Evolutionary conservation across 768 basidiomycete species (phyloP).

Genomic region (Suillus subalutaceus): DNA sequence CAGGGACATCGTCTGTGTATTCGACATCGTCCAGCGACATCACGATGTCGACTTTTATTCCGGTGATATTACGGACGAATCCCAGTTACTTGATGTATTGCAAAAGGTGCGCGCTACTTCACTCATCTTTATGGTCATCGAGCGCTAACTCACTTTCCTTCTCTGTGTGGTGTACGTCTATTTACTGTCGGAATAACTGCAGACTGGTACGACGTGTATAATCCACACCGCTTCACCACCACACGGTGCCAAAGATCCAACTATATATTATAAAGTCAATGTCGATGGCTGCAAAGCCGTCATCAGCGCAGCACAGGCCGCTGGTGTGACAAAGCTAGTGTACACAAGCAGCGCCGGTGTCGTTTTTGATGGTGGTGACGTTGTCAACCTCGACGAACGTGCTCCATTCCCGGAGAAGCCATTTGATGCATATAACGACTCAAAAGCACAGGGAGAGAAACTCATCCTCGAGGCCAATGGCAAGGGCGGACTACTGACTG

Average conservation of each 20-base stretch:
- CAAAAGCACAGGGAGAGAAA: slow-evolving; percentile 88
- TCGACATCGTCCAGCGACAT: slow-evolving; percentile 92
- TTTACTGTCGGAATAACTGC: not conserved
- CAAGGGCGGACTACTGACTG: slow-evolving; percentile 80
- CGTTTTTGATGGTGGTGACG: slow-evolving; percentile 80
- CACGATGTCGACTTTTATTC: slow-evolving; percentile 86
- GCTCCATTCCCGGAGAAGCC: slow-evolving; percentile 70
- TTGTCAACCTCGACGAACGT: slow-evolving; percentile 89
- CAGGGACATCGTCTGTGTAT: slow-evolving; percentile 79
- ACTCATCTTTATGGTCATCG: not conserved
- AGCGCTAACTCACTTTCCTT: not conserved
- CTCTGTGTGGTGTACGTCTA: not conserved
- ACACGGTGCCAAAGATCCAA: slow-evolving; percentile 66
- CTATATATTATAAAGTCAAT: slow-evolving; percentile 90
- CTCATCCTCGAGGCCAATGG: slow-evolving; percentile 87
- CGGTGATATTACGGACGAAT: slow-evolving; percentile 84
- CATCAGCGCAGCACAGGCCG: slow-evolving; percentile 76
- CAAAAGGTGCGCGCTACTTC: slow-evolving; percentile 55
- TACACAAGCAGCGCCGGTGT: slow-evolving; percentile 95
- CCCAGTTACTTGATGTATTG: slow-evolving; percentile 71
- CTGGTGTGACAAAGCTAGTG: slow-evolving; percentile 82
- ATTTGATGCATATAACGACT: slow-evolving; percentile 92
- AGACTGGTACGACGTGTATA: slow-evolving; percentile 87
- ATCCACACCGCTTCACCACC: slow-evolving; percentile 94
- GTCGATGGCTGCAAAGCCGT: slow-evolving; percentile 88